These are phyloP conservation scores for Sporothrix variecibatus DNA, from an alignment of 2,329 filamentous ascomycete species.

Conservation along the genomic window DNA sequence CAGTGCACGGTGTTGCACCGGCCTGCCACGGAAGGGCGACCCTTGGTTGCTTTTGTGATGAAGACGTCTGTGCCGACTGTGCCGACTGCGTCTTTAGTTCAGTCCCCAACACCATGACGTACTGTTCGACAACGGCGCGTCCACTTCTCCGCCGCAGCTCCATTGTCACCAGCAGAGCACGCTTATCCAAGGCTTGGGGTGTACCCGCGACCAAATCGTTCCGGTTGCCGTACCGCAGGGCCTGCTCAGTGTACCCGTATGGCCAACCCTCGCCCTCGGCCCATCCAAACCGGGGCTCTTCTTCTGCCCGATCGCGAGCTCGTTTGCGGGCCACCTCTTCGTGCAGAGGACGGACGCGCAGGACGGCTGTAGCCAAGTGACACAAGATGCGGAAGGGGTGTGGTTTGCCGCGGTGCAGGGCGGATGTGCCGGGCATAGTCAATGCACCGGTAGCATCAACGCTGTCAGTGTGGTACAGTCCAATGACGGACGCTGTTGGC, in stretches of 20 bases:
- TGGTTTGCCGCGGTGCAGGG: constrained; percentile 61
- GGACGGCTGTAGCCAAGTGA: constrained; percentile 86
- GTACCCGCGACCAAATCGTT: constrained; percentile 34
- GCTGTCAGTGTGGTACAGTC: constrained; percentile 76
- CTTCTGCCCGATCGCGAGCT: constrained; percentile 74
- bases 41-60: not conserved
- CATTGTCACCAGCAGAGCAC: constrained; percentile 74
- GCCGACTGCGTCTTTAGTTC: not conserved
- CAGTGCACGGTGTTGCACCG: constrained; percentile 32
- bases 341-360: constrained; percentile 70
- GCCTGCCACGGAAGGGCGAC: constrained; percentile 22
- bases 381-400: constrained; percentile 70
- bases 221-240: constrained; percentile 13
- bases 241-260: constrained; percentile 61
- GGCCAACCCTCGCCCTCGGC: constrained; percentile 79
- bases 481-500: constrained; percentile 70
- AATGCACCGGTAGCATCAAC: not conserved
- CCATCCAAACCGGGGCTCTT: constrained; percentile 77
- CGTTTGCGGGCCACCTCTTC: constrained; percentile 74
- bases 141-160: constrained; percentile 85
- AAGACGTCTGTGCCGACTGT: not conserved
- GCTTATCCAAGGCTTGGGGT: constrained; percentile 31
- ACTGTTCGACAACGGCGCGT: constrained; percentile 70
- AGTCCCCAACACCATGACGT: constrained; percentile 49
- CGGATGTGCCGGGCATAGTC: constrained; percentile 34